Base-by-base conservation (phyloP, 1,284 basidiomycete genomes). In the Nidula niveotomentosa region DNA sequence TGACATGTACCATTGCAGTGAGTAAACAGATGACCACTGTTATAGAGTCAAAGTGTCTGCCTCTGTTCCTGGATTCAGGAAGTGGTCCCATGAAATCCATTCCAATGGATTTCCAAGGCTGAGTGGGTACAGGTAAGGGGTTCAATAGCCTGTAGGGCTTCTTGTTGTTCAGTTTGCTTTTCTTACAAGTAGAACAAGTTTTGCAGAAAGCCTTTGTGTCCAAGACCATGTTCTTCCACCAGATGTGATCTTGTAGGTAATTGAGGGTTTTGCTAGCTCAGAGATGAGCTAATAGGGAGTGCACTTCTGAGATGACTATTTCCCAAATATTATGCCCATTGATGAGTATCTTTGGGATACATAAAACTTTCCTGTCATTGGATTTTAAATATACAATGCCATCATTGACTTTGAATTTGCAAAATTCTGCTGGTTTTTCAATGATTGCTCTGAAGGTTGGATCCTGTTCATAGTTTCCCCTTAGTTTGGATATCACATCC, bases 11-110 rank as follows among this genome's bases (percentile, higher is more conserved):
- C 64, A 51, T 74, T 55, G 9, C 66, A 13, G 53, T 69, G 66
- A 2, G 53, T 39, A 39, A 39, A 39, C n/a, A 8, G n/a, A 39
- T 39, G 36, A 39, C n/a, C n/a, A 39, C n/a, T 8, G 36, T 39
- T 8, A 39, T 8, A 8, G n/a, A 39, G n/a, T 39, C 36, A 39
- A 8, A 39, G 8, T 8, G 8, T n/a, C 8, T n/a, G 36, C n/a
- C n/a, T n/a, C 36, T 8, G n/a, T 39, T n/a, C n/a, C n/a, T 53
- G 0, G 69, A 72, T 5, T 56, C 43, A 0, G 70, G 76, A 1
- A 80, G 56, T 0, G 73, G 74, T 3, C 76, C 74, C 0, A 80
- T 68, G 52, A 79, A 78, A 51, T 80, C 77, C 6, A 80, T 69
- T 0, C 71, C 70, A 2, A 80, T 69, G 0, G 62, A 52, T 48